Conservation (phyloP, 768 basidiomycete species). For the Trametes coccinea region DNA sequence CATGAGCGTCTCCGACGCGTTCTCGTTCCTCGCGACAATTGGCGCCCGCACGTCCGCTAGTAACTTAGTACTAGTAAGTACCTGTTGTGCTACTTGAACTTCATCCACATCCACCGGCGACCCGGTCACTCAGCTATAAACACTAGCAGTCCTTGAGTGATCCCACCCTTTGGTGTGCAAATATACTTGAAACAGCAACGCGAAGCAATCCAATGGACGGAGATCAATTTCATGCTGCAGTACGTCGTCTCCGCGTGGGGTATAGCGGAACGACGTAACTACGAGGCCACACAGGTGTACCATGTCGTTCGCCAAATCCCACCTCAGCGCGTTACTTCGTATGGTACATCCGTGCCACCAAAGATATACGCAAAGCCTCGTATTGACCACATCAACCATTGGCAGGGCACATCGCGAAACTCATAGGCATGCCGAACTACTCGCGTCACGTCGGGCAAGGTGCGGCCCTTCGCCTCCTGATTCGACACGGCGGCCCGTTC, state of each 20-base stretch:
- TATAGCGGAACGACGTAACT: no score
- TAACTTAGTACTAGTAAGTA: no score
- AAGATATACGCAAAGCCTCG: conserved; percentile 3
- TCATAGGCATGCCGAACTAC: conserved; percentile 78
- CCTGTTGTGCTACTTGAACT: no score
- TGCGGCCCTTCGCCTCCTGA: conserved; percentile 29
- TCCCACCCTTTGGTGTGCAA: no score
- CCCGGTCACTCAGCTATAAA: no score
- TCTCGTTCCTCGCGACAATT: background rate
- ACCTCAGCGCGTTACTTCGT: conserved; percentile 66
- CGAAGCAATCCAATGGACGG: conserved; percentile 5
- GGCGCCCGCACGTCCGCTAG: no score
- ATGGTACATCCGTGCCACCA: conserved; percentile 46
- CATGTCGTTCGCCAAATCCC: conserved; percentile 72
- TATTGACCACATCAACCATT: background rate
- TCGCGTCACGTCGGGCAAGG: conserved; percentile 85
- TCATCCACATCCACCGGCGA: no score
- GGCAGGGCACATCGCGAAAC: conserved; percentile 75
- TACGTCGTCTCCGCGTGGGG: background rate
- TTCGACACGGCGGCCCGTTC: background rate
- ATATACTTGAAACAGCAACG: background rate
- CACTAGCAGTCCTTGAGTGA: no score
- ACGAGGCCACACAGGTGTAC: conserved; percentile 57
- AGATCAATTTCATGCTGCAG: conserved; percentile 18
- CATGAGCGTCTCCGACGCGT: background rate